A percentile compares a stretch with the other conserved stretches of the same genome.
These are phyloP conservation scores for Saccharomycopsis babjevae DNA, from an alignment of 805 yeast genomes.

Conservation along the genomic window DNA sequence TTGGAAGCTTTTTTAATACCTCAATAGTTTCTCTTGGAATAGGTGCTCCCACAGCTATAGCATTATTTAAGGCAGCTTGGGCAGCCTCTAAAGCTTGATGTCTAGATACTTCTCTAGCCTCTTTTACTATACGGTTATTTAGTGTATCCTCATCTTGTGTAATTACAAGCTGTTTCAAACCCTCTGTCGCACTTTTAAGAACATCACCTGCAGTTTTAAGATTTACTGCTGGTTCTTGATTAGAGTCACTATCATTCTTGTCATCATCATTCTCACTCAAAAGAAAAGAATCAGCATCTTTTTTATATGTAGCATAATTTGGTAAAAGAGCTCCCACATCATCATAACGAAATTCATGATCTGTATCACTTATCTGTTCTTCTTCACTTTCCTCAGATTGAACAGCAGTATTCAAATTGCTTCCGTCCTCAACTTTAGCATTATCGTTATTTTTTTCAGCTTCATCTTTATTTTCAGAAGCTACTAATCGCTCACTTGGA, in stretches of 20 bases:
- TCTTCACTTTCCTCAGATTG: slow-evolving; percentile 35
- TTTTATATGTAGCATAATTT: slow-evolving; percentile 34
- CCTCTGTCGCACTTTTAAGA: slow-evolving; percentile 3
- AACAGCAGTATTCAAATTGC: neutral
- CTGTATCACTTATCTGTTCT: slow-evolving; percentile 51
- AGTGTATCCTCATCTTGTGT: neutral
- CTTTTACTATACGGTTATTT: slow-evolving; percentile 19
- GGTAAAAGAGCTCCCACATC: slow-evolving; percentile 51
- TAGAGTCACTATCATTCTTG: slow-evolving; percentile 20
- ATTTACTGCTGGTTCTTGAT: neutral
- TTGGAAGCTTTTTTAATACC: slow-evolving; percentile 27
- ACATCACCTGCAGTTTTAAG: slow-evolving; percentile 3
- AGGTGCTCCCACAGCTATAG: slow-evolving; percentile 16
- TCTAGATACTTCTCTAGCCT: slow-evolving; percentile 34
- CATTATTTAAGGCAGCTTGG: slow-evolving; percentile 42
- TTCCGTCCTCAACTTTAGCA: neutral
- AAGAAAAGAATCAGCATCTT: neutral
- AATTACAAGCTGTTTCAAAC: slow-evolving; percentile 13
- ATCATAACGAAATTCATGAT: slow-evolving; percentile 43
- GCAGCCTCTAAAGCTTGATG: slow-evolving; percentile 45
- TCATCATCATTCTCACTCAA: neutral
- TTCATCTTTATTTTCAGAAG: neutral
- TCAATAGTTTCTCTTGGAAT: slow-evolving; percentile 33
- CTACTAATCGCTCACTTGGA: slow-evolving; percentile 52
- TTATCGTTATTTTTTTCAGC: neutral